Percentiles rank a stretch among this genome's conserved stretches.
These are phyloP conservation scores for Hypoxylon fuscum DNA, from an alignment of 495 filamentous ascomycete genomes.

Conservation along the genomic window DNA sequence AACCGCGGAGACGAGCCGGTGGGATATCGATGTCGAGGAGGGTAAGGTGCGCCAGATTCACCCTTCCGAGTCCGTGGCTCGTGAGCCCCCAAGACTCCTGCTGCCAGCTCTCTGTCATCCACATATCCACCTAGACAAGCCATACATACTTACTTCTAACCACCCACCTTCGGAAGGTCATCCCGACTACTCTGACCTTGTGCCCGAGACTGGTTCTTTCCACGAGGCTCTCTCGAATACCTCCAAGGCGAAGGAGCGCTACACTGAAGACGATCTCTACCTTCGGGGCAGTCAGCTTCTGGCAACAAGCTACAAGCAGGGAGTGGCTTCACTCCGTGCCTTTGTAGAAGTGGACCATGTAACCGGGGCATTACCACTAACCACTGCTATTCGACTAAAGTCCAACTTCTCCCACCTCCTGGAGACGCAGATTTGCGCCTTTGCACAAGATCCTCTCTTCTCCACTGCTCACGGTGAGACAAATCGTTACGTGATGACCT, in stretches of 20 bases:
- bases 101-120: conserved; percentile 74
- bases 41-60: conserved; percentile 23
- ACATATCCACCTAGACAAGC: conserved; percentile 81
- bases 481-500: conserved; percentile 33
- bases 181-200: conserved; percentile 65
- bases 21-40: conserved; percentile 34
- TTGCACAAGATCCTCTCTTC: conserved; percentile 77
- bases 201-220: conserved; percentile 69
- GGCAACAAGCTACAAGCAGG: conserved; percentile 69
- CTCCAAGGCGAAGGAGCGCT: conserved; percentile 66
- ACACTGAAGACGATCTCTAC: conserved; percentile 67
- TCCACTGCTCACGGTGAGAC: conserved; percentile 58
- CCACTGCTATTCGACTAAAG: conserved; percentile 67
- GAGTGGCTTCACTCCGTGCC: conserved; percentile 75
- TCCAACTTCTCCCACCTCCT: conserved; percentile 62
- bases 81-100: conserved; percentile 49
- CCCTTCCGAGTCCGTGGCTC: conserved; percentile 11
- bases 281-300: conserved; percentile 71
- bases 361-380: conserved; percentile 66
- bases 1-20: neutral
- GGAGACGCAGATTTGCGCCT: conserved; percentile 74
- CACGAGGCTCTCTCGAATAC: conserved; percentile 72
- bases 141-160: conserved; percentile 65
- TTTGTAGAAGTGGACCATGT: conserved; percentile 78
- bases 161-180: conserved; percentile 34